These are phyloP conservation scores for Sungouiella blattae DNA, from an alignment of 805 yeast genomes.

Conservation along the genomic window DNA sequence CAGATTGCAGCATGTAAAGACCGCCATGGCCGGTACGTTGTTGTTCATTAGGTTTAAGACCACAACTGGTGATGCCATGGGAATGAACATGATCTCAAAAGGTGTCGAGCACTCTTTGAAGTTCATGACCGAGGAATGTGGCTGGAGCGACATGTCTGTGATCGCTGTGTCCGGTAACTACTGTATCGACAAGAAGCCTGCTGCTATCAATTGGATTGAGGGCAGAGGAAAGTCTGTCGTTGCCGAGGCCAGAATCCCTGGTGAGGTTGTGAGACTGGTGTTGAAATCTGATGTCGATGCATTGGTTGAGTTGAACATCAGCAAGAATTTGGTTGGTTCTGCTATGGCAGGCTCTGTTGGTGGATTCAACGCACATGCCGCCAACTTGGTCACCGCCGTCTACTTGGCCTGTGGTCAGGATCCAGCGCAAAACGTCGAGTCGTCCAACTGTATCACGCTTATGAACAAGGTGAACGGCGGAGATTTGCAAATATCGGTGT, in stretches of 20 bases:
- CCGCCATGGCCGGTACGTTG: constrained; percentile 91
- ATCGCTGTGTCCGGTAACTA: constrained; percentile 95
- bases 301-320: constrained; percentile 80
- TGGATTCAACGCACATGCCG: constrained; percentile 98
- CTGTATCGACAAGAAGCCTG: constrained; percentile 96
- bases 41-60: constrained; percentile 91
- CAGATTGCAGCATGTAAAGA: constrained; percentile 81
- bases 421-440: constrained; percentile 99
- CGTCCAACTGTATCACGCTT: constrained; percentile 94
- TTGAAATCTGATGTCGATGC: constrained; percentile 91
- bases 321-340: constrained; percentile 90
- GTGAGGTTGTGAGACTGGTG: constrained; percentile 72
- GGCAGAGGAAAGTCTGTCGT: constrained; percentile 98
- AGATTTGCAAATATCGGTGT: constrained; percentile 78
- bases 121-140: constrained; percentile 81
- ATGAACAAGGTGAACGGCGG: constrained; percentile 78
- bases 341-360: constrained; percentile 99
- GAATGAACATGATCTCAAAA: constrained; percentile 99
- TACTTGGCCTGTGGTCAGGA: constrained; percentile 97
- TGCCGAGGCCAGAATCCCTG: constrained; percentile 91
- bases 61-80: constrained; percentile 99
- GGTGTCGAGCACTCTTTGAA: constrained; percentile 89
- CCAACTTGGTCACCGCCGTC: constrained; percentile 92
- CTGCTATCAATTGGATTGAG: constrained; percentile 98
- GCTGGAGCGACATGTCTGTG: constrained; percentile 91